Percentiles rank a stretch among this genome's conserved stretches.
These are phyloP conservation scores for Pneumocystis carinii DNA, from an alignment of 1,139 yeast genomes.

Conservation along the genomic window DNA sequence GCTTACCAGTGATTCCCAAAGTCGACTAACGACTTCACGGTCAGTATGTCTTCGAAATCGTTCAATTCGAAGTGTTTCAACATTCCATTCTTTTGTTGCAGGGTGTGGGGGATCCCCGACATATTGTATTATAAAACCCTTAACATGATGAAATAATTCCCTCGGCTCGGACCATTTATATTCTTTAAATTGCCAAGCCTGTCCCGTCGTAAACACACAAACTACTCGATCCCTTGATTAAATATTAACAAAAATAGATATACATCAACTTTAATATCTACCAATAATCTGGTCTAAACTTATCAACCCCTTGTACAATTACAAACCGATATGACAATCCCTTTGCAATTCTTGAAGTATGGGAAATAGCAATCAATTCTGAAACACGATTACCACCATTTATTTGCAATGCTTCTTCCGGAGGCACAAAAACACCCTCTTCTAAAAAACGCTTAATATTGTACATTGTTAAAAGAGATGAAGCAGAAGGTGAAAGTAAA, in stretches of 20 bases:
- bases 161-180: conserved; percentile 76
- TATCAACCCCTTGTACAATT: conserved; percentile 77
- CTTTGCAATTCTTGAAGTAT: conserved; percentile 38
- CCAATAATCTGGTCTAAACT: conserved; percentile 96
- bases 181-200: conserved; percentile 86
- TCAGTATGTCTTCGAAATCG: conserved; percentile 77
- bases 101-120: conserved; percentile 44
- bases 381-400: conserved; percentile 14
- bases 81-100: conserved; percentile 80
- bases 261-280: conserved; percentile 23
- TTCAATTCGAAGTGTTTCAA: conserved; percentile 59
- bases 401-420: conserved; percentile 25
- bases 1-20: conserved; percentile 42
- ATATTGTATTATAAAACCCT: conserved; percentile 67
- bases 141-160: conserved; percentile 61
- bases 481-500: conserved; percentile 84
- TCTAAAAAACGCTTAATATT: conserved; percentile 75
- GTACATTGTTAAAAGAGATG: conserved; percentile 65
- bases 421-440: conserved; percentile 54
- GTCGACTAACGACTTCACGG: conserved; percentile 64
- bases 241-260: background rate
- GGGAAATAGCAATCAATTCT: conserved; percentile 27
- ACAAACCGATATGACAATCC: conserved; percentile 46
- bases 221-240: conserved; percentile 45
- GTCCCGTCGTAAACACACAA: conserved; percentile 93